Base-by-base conservation (phyloP, 805 yeast genomes). In the Monosporozyma servazzii region DNA sequence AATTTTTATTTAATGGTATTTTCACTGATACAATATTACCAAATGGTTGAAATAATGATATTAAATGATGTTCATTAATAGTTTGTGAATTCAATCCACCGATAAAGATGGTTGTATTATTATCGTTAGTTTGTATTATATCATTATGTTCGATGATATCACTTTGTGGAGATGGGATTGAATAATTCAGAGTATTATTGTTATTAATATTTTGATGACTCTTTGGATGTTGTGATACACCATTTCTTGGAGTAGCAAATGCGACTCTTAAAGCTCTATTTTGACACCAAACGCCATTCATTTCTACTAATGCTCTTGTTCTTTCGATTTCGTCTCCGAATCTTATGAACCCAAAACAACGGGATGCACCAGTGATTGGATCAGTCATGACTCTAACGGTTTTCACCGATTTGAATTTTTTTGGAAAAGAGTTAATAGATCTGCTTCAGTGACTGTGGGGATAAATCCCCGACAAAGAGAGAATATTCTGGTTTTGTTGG, bases 371-470 rank as follows among this genome's bases (percentile, higher is more conserved):
- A 13, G 85, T 77, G 5, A 86, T 77, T 2, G 93, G 93, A 62
- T 86, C 91, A 0, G 93, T 85, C 91, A 86, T 86, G 10, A 86
- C 91, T 53, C 93, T 71, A 6, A 86, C 93, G 2, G 93, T 85
- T 58, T 84, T 84, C 40, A 86, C 84, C 8, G 87, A 78, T 48
- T 71, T 71, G 68, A 78, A 86, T 52, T 75, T 75, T 79, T 76
- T 64, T 85, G 91, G 65, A 86, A 86, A 48, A 86, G 71, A 23
- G 87, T 81, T 47, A 86, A 68, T 52, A 86, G 67, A 64, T 85
- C 90, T 5, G 90, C 90, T 64, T 86, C 93, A 0, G 91, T 85
- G 3, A 89, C 84, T 1, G 80, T 75, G 1, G 91, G 1, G 88
- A 77, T 54, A 86, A 71, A 65, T 86, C 93, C 37, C 95, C 95